Conservation (phyloP, 202 grass and related monocot species). For the Panicum virgatum region DNA sequence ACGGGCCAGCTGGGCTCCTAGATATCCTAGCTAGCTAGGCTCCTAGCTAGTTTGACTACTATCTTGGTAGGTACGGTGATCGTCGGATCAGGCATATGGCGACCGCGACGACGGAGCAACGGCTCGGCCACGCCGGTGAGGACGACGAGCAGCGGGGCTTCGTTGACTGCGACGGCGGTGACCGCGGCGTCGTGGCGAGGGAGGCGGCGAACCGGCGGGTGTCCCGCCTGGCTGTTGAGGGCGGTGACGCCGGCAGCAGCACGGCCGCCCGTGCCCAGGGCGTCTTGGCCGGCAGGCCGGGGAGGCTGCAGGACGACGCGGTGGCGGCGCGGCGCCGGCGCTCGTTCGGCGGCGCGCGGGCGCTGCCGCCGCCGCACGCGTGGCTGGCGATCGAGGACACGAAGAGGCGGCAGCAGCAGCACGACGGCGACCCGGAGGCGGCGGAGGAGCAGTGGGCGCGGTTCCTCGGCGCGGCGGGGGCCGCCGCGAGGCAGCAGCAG, state of each 20-base stretch:
- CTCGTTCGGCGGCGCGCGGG: background rate
- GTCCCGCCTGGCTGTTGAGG: constrained; percentile 47
- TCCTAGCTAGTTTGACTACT: background rate
- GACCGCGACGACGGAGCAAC: background rate
- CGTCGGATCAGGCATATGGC: constrained; percentile 32
- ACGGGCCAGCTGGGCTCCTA: background rate
- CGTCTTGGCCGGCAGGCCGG: background rate
- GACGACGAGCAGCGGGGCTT: background rate
- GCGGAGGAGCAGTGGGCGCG: constrained; percentile 31
- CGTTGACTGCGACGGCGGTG: background rate
- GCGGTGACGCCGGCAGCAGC: background rate
- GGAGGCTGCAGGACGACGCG: background rate
- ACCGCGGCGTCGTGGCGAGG: background rate
- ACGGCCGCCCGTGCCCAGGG: background rate
- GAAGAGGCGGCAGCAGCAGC: background rate
- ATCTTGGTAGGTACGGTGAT: background rate
- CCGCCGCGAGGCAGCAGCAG: background rate
- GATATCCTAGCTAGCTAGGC: background rate
- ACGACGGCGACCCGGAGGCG: constrained; percentile 10
- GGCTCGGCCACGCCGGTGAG: background rate
- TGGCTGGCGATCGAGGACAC: constrained; percentile 41
- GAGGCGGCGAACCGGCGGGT: constrained; percentile 18
- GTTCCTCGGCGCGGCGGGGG: background rate
- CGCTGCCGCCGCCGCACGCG: constrained; percentile 41
- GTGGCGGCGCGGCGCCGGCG: background rate